Evolutionary conservation across 345 rosid species (phyloP).

Genomic region (Cardamine occulta): DNA sequence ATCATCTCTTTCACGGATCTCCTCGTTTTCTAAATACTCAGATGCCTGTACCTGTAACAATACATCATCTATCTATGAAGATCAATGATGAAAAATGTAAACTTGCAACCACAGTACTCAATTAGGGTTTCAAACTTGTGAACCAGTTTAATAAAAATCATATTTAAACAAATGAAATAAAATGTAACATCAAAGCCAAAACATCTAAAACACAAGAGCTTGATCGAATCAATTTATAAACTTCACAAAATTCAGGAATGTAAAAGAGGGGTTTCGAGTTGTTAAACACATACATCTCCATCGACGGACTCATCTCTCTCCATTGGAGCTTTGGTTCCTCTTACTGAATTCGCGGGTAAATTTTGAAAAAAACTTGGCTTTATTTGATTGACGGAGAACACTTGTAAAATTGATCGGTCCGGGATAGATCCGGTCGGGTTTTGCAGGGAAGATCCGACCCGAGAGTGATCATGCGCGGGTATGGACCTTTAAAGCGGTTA

Average conservation of each 20-base stretch:
- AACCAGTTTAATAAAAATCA: neutral
- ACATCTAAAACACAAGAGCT: constrained; percentile 1
- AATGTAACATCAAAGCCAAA: neutral
- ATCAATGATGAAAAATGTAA: constrained; percentile 2
- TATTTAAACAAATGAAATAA: constrained; percentile 10
- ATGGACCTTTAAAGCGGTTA: constrained; percentile 36
- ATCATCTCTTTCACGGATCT: constrained; percentile 42
- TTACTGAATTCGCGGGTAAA: neutral
- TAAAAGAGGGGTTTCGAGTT: neutral
- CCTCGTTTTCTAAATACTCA: constrained; percentile 47
- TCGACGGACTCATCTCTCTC: constrained; percentile 38
- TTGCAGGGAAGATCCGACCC: constrained; percentile 40
- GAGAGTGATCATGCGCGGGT: constrained; percentile 39
- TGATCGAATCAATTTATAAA: constrained; percentile 15
- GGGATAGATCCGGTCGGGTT: constrained; percentile 37
- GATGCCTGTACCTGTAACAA: constrained; percentile 36
- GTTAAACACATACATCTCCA: constrained; percentile 36
- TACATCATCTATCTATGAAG: neutral
- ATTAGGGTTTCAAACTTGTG: neutral
- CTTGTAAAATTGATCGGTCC: constrained; percentile 1
- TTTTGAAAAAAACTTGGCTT: neutral
- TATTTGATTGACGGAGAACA: constrained; percentile 19
- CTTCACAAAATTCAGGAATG: neutral
- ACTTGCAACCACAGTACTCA: neutral
- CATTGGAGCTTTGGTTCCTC: constrained; percentile 29